Percentiles rank a stretch among this genome's conserved stretches.
Conservation (phyloP, 768 basidiomycete species). For the Ramaria sp. region DNA sequence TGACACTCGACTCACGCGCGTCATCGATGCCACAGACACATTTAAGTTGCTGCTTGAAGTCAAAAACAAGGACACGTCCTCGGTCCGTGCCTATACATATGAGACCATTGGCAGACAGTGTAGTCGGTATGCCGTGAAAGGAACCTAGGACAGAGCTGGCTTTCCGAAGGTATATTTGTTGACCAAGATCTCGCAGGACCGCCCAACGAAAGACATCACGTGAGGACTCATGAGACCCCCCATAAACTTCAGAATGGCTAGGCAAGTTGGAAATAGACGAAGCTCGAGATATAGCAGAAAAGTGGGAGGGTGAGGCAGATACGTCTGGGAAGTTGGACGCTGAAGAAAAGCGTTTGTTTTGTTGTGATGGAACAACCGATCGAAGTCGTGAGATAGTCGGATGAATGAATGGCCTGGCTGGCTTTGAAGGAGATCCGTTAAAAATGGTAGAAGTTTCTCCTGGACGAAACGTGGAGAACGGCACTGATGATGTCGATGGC, state of each 20-base stretch:
- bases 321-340: conserved; percentile 33
- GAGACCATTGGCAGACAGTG: conserved; percentile 74
- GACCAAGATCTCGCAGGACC: conserved; percentile 44
- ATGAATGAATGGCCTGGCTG: conserved; percentile 32
- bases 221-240: conserved; percentile 17
- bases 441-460: conserved; percentile 27
- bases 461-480: conserved; percentile 19
- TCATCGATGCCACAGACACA: conserved; percentile 67
- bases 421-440: conserved; percentile 24
- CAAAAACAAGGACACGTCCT: conserved; percentile 75
- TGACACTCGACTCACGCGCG: conserved; percentile 36
- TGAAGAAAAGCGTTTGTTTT: conserved; percentile 25
- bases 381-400: conserved; percentile 74
- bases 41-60: conserved; percentile 79
- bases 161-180: conserved; percentile 52
- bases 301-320: conserved; percentile 52
- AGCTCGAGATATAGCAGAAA: conserved; percentile 59
- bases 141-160: conserved; percentile 53
- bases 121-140: conserved; percentile 60
- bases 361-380: conserved; percentile 45
- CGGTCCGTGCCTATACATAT: conserved; percentile 81
- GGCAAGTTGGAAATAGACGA: conserved; percentile 50
- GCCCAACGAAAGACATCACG: conserved; percentile 74
- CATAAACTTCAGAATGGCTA: conserved; percentile 18
- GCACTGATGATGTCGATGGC: conserved; percentile 26